These are phyloP conservation scores for Spiromastix sp. DNA, from an alignment of 2,329 filamentous ascomycete genomes.

Conservation along the genomic window DNA sequence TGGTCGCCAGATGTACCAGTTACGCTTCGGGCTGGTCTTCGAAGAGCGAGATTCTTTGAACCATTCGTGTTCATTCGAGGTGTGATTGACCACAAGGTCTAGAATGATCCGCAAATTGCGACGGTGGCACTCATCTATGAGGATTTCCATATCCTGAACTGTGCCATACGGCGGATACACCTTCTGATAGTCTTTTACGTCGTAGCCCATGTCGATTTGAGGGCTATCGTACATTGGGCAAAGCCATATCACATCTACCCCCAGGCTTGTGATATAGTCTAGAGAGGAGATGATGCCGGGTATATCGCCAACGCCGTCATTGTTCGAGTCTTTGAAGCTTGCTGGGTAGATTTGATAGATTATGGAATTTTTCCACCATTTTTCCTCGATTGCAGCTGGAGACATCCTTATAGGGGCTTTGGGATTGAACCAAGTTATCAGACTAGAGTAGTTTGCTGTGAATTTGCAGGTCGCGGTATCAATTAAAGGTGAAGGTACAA, in stretches of 20 bases:
- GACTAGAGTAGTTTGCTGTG: no score
- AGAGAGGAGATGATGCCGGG: conserved; percentile 20
- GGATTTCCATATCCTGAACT: conserved; percentile 34
- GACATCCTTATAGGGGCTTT: no score
- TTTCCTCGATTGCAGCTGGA: no score
- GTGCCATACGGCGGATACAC: conserved; percentile 40
- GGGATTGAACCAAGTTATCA: no score
- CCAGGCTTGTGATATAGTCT: conserved; percentile 23
- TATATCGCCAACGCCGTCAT: conserved; percentile 25
- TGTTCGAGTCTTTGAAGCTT: conserved; percentile 26
- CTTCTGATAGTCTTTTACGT: conserved; percentile 44
- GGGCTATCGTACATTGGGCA: conserved; percentile 41
- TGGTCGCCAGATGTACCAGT: conserved; percentile 52
- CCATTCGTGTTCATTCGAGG: conserved; percentile 51
- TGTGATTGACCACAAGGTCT: conserved; percentile 38
- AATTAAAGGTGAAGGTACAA: no score
- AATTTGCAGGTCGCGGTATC: no score
- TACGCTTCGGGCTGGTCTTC: conserved; percentile 46
- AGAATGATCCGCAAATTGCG: conserved; percentile 41
- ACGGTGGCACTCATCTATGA: conserved; percentile 34
- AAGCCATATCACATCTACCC: conserved; percentile 25
- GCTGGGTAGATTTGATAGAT: conserved; percentile 23
- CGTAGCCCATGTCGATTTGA: conserved; percentile 44
- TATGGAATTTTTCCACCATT: conserved; percentile 33
- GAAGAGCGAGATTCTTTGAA: conserved; percentile 52